phyloP scores from a whole-genome alignment of 805 yeast species.

The Candida nanaspora region DNA sequence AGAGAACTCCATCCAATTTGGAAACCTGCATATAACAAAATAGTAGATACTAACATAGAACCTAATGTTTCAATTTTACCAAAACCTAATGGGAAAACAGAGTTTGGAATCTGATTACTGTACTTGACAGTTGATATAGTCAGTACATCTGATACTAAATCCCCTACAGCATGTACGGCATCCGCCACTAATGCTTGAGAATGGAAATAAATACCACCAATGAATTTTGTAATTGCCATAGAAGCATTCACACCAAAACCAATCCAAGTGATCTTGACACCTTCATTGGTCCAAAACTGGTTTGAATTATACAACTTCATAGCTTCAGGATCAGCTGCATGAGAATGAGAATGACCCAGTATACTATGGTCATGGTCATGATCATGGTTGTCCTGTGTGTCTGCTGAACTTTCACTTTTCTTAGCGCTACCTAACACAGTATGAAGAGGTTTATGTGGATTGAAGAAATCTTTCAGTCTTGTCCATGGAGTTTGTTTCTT shows the following conservation, averaged over 20 bases:
- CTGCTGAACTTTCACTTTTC: neutral
- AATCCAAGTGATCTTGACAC: conserved; percentile 87
- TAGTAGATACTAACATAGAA: conserved; percentile 77
- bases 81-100: conserved; percentile 73
- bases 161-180: conserved; percentile 88
- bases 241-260: conserved; percentile 80
- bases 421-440: conserved; percentile 12
- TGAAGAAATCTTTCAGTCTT: conserved; percentile 25
- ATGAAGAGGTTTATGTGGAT: conserved; percentile 28
- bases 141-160: conserved; percentile 80
- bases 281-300: conserved; percentile 58
- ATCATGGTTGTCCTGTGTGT: neutral
- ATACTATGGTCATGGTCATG: conserved; percentile 10
- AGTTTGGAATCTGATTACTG: conserved; percentile 52
- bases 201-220: conserved; percentile 88
- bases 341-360: conserved; percentile 31
- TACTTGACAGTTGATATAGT: conserved; percentile 85
- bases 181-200: conserved; percentile 94
- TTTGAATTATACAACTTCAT: conserved; percentile 37
- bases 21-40: conserved; percentile 79
- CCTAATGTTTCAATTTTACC: conserved; percentile 94
- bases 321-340: conserved; percentile 33
- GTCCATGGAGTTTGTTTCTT: conserved; percentile 17
- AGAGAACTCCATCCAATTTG: conserved; percentile 87
- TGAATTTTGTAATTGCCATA: conserved; percentile 79